Percentiles rank a stretch among this genome's conserved stretches.
Conservation (phyloP, 495 filamentous ascomycete species). For the Penicillium desertorum region DNA sequence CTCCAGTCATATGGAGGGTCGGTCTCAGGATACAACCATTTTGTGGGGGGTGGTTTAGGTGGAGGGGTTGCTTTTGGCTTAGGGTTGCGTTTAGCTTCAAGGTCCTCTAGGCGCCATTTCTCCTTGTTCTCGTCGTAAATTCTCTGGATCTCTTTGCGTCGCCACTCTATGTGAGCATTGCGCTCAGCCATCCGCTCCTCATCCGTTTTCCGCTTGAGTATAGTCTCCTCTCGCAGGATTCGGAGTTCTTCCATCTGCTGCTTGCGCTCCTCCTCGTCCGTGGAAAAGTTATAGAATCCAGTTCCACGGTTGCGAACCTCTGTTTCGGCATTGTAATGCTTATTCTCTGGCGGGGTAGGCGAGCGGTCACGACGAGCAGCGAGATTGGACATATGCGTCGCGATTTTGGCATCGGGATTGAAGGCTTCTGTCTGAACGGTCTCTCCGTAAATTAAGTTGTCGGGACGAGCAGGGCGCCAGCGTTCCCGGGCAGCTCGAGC, state of each 20-base stretch:
- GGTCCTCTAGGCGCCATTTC: neutral
- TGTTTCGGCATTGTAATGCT: conserved; percentile 78
- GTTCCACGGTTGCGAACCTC: conserved; percentile 87
- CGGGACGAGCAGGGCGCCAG: conserved; percentile 62
- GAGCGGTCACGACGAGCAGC: conserved; percentile 72
- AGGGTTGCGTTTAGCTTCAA: neutral
- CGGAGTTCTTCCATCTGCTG: conserved; percentile 76
- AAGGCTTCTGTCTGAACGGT: conserved; percentile 81
- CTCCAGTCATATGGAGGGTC: neutral
- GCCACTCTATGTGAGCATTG: conserved; percentile 51
- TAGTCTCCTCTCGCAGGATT: conserved; percentile 65
- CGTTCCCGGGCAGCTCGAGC: conserved; percentile 45
- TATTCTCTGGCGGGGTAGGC: conserved; percentile 70
- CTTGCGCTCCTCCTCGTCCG: conserved; percentile 61
- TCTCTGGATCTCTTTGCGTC: conserved; percentile 57
- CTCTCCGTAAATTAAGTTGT: conserved; percentile 77
- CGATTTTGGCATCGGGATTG: conserved; percentile 59
- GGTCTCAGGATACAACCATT: neutral
- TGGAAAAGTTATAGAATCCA: conserved; percentile 85
- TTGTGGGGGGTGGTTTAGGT: neutral
- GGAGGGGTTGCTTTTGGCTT: neutral
- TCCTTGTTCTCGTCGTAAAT: neutral
- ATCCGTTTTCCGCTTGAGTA: conserved; percentile 56
- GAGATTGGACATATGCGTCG: conserved; percentile 65
- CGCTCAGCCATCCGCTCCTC: conserved; percentile 47